Evolutionary conservation across 2,329 filamentous ascomycete species (phyloP), one percentile per base, ranked within the genome.

Genomic region (Pseudogymnoascus pannorum): DNA sequence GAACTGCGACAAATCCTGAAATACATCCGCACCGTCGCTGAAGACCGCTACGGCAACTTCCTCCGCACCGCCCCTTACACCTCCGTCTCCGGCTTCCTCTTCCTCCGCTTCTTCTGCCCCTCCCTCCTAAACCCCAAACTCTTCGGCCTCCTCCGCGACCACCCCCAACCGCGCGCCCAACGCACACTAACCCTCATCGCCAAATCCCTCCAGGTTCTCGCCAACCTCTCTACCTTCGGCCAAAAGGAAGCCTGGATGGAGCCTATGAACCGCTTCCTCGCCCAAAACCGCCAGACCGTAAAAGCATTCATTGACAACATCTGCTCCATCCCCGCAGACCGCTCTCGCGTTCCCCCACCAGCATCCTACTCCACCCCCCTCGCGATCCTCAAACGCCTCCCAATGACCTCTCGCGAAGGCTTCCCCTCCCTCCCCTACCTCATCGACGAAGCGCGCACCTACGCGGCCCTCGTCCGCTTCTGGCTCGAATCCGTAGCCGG

Each of bases 161-260:
- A 96, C 66, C 92, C 93, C 22, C 88, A 88, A 58, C 84, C 87
- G 24, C 87, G 87, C 60, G 91, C 92, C 9, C 91, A 96, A 71
- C 86, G 93, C 42, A 96, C 92, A 0, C 81, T 97, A 60, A 97
- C 93, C 0, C 81, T 97, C 58, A 92, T 97, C 63, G 91, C 93
- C 22, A 97, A 97, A 74, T 91, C 89, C 1, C 78, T 97, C 7
- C 92, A 97, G 75, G 92, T 91, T 14, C 80, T 97, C 62, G 91
- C 92, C 16, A 97, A 97, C 72, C 81, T 97, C 75, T 90, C 91
- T 1, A 91, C 86, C 0, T 97, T 97, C 71, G 93, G 93, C 40
- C 92, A 89, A 71, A 96, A 96, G 72, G 93, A 97, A 74, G 86
- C 88, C n/a, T 97, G 92, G 91, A 97, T 97, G 92, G 92, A 96